Evolutionary conservation across 2,329 filamentous ascomycete genomes (phyloP), one percentile per base, ranked within the genome.

Genomic region (Fusarium sp.): DNA sequence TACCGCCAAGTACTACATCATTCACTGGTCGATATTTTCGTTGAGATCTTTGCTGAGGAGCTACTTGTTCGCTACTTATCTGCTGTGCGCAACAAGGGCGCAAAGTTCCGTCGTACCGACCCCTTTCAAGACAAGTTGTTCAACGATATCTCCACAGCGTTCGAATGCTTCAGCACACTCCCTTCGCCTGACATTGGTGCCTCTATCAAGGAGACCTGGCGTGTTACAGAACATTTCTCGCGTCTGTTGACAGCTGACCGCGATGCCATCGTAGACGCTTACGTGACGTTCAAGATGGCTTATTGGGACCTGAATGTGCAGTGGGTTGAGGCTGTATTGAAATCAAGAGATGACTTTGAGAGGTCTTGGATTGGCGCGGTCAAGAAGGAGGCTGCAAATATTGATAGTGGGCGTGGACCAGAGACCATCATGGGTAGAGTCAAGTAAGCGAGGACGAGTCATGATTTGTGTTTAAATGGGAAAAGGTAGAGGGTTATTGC

Each of bases 351-450:
- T 81, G 96, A 99, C 84, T 98, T 97, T 83, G 96, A 98, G 81
- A 87, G 95, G 74, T 88, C 89, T 67, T 94, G 98, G 93, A 82
- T 98, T 71, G 96, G 94, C 79, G 88, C 90, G 22, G 92, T 98
- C 53, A 98, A 98, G 86, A 90, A 91, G 5, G 90, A 91, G 79
- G 95, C 95, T n/a, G 95, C 94, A 12, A 93, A 94, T 81, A 89
- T 97, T 74, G 91, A 93, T 65, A 91, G 95, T 4, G 91, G 93
- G 70, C 89, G 94, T 70, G 95, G 94, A 1, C 83, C 89, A 22
- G 95, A 98, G 83, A 98, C 96, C 5, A 93, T 99, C 70, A 98
- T 99, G 95, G 91, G 93, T 70, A 95, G 94, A 83, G 90, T 98
- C 53, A 96, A 95, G 83, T 97, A 78, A 54, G 9, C 39, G n/a